Evolutionary conservation across 306 rosid species (phyloP).

Genomic region (Casuarina equisetifolia): DNA sequence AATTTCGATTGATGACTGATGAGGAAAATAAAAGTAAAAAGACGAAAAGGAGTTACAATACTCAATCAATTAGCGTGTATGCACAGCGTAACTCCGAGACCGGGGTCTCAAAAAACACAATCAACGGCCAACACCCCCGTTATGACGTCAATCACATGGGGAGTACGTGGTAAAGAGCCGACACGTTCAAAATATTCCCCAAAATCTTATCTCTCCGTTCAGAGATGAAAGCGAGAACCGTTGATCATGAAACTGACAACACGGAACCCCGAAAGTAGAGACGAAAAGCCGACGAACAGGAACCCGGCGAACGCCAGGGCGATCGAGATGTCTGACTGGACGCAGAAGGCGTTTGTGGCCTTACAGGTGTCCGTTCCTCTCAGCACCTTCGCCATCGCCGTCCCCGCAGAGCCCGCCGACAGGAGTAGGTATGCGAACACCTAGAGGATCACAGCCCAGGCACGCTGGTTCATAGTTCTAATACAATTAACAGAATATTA

Average conservation of each 20-base stretch:
- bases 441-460: slow-evolving; percentile 43
- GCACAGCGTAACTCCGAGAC: too few relatives aligned
- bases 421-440: slow-evolving; percentile 82
- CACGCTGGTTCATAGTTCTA: neutral
- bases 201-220: neutral
- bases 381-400: slow-evolving; percentile 59
- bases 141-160: slow-evolving; percentile 9
- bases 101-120: slow-evolving; percentile 3
- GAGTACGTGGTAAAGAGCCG: slow-evolving; percentile 21
- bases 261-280: slow-evolving; percentile 81
- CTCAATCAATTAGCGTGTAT: too few relatives aligned
- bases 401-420: slow-evolving; percentile 92
- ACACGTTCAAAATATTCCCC: slow-evolving; percentile 36
- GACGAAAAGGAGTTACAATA: too few relatives aligned
- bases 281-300: slow-evolving; percentile 79
- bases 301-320: slow-evolving; percentile 78
- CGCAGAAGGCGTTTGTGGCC: slow-evolving; percentile 62
- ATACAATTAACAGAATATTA: neutral
- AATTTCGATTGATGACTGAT: too few relatives aligned
- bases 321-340: slow-evolving; percentile 70
- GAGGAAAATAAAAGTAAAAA: too few relatives aligned
- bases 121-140: neutral
- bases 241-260: slow-evolving; percentile 77
- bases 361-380: slow-evolving; percentile 63
- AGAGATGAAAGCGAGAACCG: slow-evolving; percentile 90